These are phyloP conservation scores for Hura crepitans DNA, from an alignment of 441 rosid genomes.

Conservation along the genomic window DNA sequence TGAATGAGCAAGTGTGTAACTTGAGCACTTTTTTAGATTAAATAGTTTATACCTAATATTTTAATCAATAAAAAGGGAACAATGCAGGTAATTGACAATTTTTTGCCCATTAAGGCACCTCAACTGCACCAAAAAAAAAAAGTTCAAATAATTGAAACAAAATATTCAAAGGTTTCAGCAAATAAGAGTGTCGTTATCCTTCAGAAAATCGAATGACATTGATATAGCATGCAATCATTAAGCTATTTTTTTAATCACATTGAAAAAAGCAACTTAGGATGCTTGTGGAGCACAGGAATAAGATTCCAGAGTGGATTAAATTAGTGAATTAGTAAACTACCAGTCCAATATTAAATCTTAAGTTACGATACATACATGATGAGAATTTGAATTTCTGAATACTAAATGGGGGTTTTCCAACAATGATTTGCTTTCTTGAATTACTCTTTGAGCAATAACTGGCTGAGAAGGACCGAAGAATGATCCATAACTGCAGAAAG, in stretches of 20 bases:
- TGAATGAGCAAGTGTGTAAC: background rate
- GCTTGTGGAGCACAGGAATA: background rate
- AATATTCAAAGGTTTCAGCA: too few relatives aligned
- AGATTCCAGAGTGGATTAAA: background rate
- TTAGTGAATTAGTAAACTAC: too few relatives aligned
- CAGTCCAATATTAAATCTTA: background rate
- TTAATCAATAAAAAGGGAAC: background rate
- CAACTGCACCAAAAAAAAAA: too few relatives aligned
- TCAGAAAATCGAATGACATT: background rate
- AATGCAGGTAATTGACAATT: too few relatives aligned
- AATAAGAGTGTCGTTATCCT: background rate
- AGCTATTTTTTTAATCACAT: background rate
- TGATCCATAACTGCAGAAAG: constrained; percentile 85
- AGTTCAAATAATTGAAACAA: too few relatives aligned
- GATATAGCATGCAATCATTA: background rate
- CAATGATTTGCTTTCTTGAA: constrained; percentile 88
- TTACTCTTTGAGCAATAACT: constrained; percentile 84
- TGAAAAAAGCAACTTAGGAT: background rate
- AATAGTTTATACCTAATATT: background rate
- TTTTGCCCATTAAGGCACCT: too few relatives aligned
- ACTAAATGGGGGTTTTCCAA: constrained; percentile 63
- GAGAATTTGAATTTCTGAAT: constrained; percentile 30
- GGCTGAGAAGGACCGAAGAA: constrained; percentile 95
- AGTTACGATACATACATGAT: constrained; percentile 39
- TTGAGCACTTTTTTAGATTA: background rate